Conservation (phyloP, 192 early-diverging fungal genomes). For the Rhizoclosmatium globosum region DNA sequence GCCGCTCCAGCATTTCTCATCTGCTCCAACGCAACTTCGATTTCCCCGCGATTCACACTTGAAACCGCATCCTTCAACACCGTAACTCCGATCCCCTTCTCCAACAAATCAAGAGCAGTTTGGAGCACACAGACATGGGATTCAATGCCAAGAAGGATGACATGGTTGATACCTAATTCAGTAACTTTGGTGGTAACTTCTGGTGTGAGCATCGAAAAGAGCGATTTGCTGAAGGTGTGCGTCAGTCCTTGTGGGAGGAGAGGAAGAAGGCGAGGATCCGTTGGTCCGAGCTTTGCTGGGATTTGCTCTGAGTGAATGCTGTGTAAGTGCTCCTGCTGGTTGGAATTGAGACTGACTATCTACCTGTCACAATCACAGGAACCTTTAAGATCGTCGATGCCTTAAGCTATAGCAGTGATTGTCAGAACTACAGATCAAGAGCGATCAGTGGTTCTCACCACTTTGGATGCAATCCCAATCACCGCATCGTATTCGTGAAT, state of each 20-base stretch:
- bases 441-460: slow-evolving; percentile 60
- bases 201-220: slow-evolving; percentile 87
- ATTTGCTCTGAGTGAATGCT: slow-evolving; percentile 11
- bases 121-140: slow-evolving; percentile 96
- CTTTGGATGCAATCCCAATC: slow-evolving; percentile 85
- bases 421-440: not conserved
- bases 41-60: slow-evolving; percentile 83
- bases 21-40: slow-evolving; percentile 36
- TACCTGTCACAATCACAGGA: slow-evolving; percentile 86
- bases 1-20: slow-evolving; percentile 38
- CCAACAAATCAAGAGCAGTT: slow-evolving; percentile 89
- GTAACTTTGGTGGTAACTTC: slow-evolving; percentile 63
- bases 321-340: not conserved
- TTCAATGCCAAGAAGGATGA: slow-evolving; percentile 80
- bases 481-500: slow-evolving; percentile 87
- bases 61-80: slow-evolving; percentile 95
- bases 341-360: not conserved
- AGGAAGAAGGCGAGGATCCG: slow-evolving; percentile 60
- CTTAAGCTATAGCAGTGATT: slow-evolving; percentile 58
- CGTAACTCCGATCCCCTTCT: slow-evolving; percentile 79
- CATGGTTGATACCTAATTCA: slow-evolving; percentile 58
- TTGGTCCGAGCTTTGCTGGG: slow-evolving; percentile 68
- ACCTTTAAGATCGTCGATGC: slow-evolving; percentile 78
- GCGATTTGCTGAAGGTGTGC: slow-evolving; percentile 68
- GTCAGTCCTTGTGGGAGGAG: not conserved